Evolutionary conservation across 441 rosid genomes (phyloP).

Genomic region (Macaranga tanarius): DNA sequence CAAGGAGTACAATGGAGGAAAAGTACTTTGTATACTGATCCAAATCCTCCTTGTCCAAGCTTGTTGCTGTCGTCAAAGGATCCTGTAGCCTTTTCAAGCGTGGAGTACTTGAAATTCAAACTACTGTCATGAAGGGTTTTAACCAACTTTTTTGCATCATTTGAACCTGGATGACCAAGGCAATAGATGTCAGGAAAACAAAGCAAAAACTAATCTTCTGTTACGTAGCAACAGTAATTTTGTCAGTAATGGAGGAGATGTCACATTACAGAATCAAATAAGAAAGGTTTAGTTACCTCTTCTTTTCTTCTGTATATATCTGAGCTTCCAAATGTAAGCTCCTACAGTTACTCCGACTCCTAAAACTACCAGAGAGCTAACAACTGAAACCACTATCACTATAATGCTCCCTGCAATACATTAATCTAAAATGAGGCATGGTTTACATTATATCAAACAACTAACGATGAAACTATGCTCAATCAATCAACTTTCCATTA

Average conservation of each 20-base stretch:
- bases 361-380: conserved; percentile 47
- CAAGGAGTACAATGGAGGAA: neutral
- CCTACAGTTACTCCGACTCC: conserved; percentile 44
- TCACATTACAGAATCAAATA: neutral
- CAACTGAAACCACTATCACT: conserved; percentile 47
- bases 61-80: conserved; percentile 65
- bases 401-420: conserved; percentile 40
- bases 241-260: neutral
- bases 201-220: no score
- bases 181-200: neutral
- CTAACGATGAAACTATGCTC: neutral
- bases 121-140: conserved; percentile 70
- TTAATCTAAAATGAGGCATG: conserved; percentile 21
- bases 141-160: conserved; percentile 62
- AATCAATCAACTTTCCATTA: no score
- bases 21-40: conserved; percentile 86
- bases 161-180: conserved; percentile 48
- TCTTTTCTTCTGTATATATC: conserved; percentile 52
- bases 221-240: no score
- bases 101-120: conserved; percentile 91
- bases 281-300: conserved; percentile 36
- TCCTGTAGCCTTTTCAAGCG: conserved; percentile 82
- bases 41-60: conserved; percentile 98
- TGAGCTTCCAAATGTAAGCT: conserved; percentile 48
- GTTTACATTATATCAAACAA: neutral